Evolutionary conservation across 352 stramenopile genomes (phyloP).

Genomic region (Pythium phragmiticola): DNA sequence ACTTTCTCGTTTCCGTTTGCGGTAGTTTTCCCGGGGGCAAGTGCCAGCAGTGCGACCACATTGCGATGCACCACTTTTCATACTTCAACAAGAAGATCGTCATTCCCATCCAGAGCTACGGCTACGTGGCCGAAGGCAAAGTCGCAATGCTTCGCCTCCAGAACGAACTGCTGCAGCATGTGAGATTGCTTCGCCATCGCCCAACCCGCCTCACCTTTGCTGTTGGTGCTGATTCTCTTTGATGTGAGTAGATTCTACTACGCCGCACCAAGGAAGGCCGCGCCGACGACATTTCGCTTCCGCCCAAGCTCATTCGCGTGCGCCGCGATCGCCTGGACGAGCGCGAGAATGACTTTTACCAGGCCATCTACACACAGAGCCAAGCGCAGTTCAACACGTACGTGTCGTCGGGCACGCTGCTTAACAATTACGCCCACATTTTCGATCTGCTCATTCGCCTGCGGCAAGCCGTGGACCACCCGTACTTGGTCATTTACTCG

Average conservation of each 20-base stretch:
- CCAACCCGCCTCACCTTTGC: neutral
- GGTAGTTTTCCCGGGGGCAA: constrained; percentile 65
- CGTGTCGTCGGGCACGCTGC: constrained; percentile 94
- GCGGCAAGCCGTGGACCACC: constrained; percentile 97
- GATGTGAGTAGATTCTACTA: constrained; percentile 88
- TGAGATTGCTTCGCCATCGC: constrained; percentile 30
- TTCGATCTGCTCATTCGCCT: constrained; percentile 98
- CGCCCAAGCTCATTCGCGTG: constrained; percentile 87
- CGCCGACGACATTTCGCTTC: constrained; percentile 93
- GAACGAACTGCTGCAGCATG: constrained; percentile 88
- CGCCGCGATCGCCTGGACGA: constrained; percentile 84
- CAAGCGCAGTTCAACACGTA: constrained; percentile 99
- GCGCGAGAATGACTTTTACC: constrained; percentile 98
- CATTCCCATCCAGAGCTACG: constrained; percentile 97
- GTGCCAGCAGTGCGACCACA: constrained; percentile 92
- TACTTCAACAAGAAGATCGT: constrained; percentile 99
- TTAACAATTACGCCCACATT: constrained; percentile 99
- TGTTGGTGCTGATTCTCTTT: neutral
- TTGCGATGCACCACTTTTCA: constrained; percentile 95
- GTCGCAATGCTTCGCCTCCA: constrained; percentile 97
- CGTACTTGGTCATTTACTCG: constrained; percentile 95
- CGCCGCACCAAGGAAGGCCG: constrained; percentile 98
- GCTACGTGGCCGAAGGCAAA: constrained; percentile 91
- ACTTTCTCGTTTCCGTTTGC: neutral
- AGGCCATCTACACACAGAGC: constrained; percentile 97